Conservation (phyloP, 495 filamentous ascomycete species). For the Pseudevernia furfuracea region DNA sequence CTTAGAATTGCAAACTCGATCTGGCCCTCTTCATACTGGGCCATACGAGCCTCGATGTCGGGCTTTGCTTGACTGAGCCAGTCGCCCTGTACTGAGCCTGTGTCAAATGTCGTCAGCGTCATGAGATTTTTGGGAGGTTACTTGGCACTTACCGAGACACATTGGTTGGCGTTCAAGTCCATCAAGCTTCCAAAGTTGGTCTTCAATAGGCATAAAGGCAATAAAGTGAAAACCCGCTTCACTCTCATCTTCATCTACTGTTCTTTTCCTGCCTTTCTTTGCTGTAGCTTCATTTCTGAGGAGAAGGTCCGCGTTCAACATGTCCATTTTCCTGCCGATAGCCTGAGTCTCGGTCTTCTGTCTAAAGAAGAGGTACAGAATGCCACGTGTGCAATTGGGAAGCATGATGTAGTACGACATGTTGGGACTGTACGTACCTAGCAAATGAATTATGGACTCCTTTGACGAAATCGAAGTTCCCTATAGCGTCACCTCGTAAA, state of each 20-base stretch:
- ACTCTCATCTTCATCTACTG: slow-evolving; percentile 36
- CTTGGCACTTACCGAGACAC: slow-evolving; percentile 51
- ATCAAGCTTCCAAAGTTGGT: slow-evolving; percentile 81
- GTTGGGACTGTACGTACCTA: slow-evolving; percentile 42
- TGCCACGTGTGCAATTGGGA: neutral
- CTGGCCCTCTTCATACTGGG: slow-evolving; percentile 45
- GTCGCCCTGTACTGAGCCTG: slow-evolving; percentile 37
- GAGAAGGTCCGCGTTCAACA: slow-evolving; percentile 65
- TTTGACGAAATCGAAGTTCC: slow-evolving; percentile 68
- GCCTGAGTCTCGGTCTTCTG: neutral
- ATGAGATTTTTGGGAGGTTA: neutral
- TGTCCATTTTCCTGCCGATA: slow-evolving; percentile 57
- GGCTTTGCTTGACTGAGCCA: slow-evolving; percentile 45
- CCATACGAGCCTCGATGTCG: slow-evolving; percentile 45
- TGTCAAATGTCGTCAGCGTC: neutral
- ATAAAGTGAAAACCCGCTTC: slow-evolving; percentile 75
- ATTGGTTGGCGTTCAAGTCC: slow-evolving; percentile 70
- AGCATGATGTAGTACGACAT: neutral
- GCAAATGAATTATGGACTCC: slow-evolving; percentile 80
- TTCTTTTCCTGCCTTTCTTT: slow-evolving; percentile 31
- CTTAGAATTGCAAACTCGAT: slow-evolving; percentile 53
- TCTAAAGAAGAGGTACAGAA: neutral
- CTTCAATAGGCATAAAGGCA: slow-evolving; percentile 72
- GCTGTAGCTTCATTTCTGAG: slow-evolving; percentile 53
- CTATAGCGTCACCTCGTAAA: slow-evolving; percentile 65